Conservation (phyloP, 192 early-diverging fungal species). For the Thamnidium elegans region DNA sequence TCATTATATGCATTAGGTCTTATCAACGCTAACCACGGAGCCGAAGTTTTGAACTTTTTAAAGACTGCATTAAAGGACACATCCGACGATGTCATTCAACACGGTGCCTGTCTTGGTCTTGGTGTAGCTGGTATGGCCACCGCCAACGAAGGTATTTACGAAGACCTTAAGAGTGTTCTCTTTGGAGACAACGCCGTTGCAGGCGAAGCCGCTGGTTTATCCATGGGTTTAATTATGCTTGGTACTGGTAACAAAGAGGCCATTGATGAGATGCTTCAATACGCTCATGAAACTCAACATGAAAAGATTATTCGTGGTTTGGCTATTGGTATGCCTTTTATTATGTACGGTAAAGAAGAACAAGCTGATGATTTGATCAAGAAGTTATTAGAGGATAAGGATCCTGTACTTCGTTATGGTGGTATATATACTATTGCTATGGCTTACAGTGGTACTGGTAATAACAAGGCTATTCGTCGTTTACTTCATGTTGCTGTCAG, state of each 20-base stretch:
- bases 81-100: constrained; percentile 87
- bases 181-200: constrained; percentile 95
- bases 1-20: constrained; percentile 96
- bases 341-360: constrained; percentile 98
- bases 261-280: constrained; percentile 93
- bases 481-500: constrained; percentile 96
- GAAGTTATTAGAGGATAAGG: constrained; percentile 84
- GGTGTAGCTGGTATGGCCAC: constrained; percentile 97
- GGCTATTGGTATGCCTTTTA: constrained; percentile 88
- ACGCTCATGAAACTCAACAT: constrained; percentile 98
- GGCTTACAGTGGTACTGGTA: constrained; percentile 97
- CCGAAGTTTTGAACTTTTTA: constrained; percentile 77
- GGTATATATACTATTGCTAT: constrained; percentile 97
- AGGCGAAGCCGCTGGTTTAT: constrained; percentile 94
- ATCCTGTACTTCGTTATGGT: constrained; percentile 92
- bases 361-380: constrained; percentile 90
- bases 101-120: constrained; percentile 93
- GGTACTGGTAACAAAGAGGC: constrained; percentile 80
- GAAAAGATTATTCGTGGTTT: constrained; percentile 99
- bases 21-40: constrained; percentile 95
- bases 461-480: constrained; percentile 92
- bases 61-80: constrained; percentile 76
- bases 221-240: constrained; percentile 97
- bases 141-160: constrained; percentile 85
- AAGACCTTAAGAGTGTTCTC: constrained; percentile 83